Base-by-base conservation (phyloP, 805 yeast genomes). In the Blastobotrys terrestris region DNA sequence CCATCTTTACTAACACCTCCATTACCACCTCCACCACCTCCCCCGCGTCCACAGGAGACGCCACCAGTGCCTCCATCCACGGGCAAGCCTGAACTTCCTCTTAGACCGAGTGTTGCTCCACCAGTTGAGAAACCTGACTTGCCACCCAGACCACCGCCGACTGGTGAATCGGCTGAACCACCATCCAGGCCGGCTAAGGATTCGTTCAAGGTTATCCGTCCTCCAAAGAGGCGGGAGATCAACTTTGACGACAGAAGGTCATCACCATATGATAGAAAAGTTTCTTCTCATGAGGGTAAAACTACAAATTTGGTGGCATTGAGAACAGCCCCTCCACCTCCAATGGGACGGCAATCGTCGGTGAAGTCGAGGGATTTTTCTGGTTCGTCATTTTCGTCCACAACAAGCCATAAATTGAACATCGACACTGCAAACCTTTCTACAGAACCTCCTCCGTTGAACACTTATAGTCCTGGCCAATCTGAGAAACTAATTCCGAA, bases 231-330 rank as follows among this genome's bases (percentile, higher is more conserved):
- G 35, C 57, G 61, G 31, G 95, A 86, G 61, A 87, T 87, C 55
- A 90, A 90, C 66, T 88, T 88, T 63, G 94, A 88, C 60, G 81
- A 85, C 59, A 74, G 89, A 49, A 70, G 96, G 44, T 81, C 80
- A 46, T 84, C 95, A 0, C 95, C 96, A 1, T 86, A 78, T 61
- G 81, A 60, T 3, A 49, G 48, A 48, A 56, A 51, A 55, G 48
- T 44, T 2, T 39, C 53, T 11, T 31, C 40, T 3, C 22, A 46
- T 64, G 70, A 16, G 70, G 70, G 52, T 31, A 48, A 42, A 48
- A 68, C 76, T 1, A 76, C 83, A 0, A 77, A 73, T 52, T 71
- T 86, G 19, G 80, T 85, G 7, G 94, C 95, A 0, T 78, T 75
- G 53, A 71, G 95, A 60, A 80, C 76, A 16, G 75, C 72, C 8